Evolutionary conservation across 1,139 yeast genomes (phyloP).

Genomic region (Pichia norvegensis): DNA sequence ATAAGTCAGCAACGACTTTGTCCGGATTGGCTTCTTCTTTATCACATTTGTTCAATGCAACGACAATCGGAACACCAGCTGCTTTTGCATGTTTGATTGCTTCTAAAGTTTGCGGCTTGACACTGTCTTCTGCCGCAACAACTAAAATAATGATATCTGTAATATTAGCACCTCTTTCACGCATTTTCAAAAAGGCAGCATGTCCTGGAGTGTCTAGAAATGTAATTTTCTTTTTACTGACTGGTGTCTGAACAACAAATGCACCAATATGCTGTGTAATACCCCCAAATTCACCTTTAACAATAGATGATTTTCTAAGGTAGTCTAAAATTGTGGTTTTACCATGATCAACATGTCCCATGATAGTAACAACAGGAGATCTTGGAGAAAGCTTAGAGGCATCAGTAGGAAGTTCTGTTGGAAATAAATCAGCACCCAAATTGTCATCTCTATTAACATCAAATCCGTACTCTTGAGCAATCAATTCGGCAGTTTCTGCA

Average conservation of each 20-base stretch:
- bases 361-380: conserved; percentile 92
- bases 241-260: conserved; percentile 73
- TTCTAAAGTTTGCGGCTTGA: conserved; percentile 95
- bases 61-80: conserved; percentile 78
- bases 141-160: conserved; percentile 90
- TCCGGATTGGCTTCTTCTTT: conserved; percentile 65
- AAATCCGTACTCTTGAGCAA: conserved; percentile 85
- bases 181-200: conserved; percentile 92
- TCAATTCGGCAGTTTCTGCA: conserved; percentile 73
- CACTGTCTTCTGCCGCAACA: conserved; percentile 97
- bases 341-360: conserved; percentile 99
- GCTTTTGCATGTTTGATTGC: conserved; percentile 89
- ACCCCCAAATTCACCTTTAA: conserved; percentile 85
- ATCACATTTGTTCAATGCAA: conserved; percentile 91
- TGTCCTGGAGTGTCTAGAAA: conserved; percentile 98
- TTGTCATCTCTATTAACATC: conserved; percentile 55
- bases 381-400: conserved; percentile 44
- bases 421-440: conserved; percentile 57
- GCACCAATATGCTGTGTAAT: conserved; percentile 98
- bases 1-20: conserved; percentile 68
- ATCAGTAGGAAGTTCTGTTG: conserved; percentile 33
- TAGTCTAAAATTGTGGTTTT: conserved; percentile 89
- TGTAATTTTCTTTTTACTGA: conserved; percentile 69
- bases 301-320: conserved; percentile 76
- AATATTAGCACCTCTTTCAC: conserved; percentile 91